Conservation (phyloP, 257 asterid genomes). For the Verbena officinalis region DNA sequence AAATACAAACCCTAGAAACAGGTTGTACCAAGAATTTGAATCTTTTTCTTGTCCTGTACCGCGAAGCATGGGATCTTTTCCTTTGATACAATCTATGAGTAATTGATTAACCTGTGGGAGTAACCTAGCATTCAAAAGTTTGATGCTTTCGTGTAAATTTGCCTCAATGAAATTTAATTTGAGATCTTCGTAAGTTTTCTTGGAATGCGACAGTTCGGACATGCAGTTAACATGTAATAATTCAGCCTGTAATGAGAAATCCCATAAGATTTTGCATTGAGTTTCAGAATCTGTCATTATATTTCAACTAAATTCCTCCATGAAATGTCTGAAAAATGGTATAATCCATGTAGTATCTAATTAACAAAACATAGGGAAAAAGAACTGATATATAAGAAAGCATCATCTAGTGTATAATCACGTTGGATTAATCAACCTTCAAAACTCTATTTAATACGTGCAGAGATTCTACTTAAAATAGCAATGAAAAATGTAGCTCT, state of each 20-base stretch:
- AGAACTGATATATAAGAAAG: background rate
- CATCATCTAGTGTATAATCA: constrained; percentile 1
- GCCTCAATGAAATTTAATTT: constrained; percentile 35
- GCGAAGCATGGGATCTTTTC: constrained; percentile 38
- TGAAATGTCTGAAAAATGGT: no score
- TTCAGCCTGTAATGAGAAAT: constrained; percentile 66
- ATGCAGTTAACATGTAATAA: constrained; percentile 54
- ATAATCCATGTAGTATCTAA: background rate
- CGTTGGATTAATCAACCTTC: background rate
- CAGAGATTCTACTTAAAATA: no score
- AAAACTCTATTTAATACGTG: background rate
- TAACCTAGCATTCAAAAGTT: constrained; percentile 30
- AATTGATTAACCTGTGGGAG: constrained; percentile 55
- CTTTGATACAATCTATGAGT: constrained; percentile 58
- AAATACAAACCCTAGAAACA: constrained; percentile 44
- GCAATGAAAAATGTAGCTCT: no score
- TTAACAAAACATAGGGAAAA: background rate
- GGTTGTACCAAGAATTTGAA: constrained; percentile 43
- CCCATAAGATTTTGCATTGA: constrained; percentile 30
- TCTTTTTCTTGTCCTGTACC: constrained; percentile 46
- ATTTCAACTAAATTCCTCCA: constrained; percentile 1
- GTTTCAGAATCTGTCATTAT: constrained; percentile 5
- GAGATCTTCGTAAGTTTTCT: constrained; percentile 45
- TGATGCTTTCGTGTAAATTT: constrained; percentile 24
- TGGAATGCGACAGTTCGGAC: constrained; percentile 53